A percentile compares a stretch with the other conserved stretches of the same genome.
phyloP scores from a whole-genome alignment of 2,329 filamentous ascomycete genomes.

The Aspergillus ibericus region DNA sequence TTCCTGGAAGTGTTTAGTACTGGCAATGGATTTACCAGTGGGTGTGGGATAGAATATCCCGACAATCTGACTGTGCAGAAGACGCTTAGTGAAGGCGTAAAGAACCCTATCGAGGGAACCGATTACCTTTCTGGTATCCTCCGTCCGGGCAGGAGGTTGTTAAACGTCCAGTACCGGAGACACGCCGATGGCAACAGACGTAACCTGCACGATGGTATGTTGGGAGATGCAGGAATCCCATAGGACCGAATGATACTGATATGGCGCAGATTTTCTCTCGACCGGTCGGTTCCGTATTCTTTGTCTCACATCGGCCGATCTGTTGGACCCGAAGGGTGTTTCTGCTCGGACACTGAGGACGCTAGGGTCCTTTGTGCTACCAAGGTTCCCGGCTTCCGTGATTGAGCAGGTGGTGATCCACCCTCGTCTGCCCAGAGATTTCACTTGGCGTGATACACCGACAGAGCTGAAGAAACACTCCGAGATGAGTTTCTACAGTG shows the following conservation, averaged over 20 bases:
- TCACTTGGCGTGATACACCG: conserved; percentile 37
- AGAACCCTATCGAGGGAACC: conserved; percentile 30
- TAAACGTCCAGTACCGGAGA: conserved; percentile 35
- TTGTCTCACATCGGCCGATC: conserved; percentile 35
- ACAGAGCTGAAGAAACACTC: conserved; percentile 31
- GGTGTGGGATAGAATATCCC: conserved; percentile 41
- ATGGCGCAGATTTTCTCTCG: conserved; percentile 33
- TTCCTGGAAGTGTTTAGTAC: conserved; percentile 39
- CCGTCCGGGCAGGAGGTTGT: conserved; percentile 35
- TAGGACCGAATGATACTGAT: not conserved
- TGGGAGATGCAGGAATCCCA: not conserved
- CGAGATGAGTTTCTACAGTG: conserved; percentile 40
- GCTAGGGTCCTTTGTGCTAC: conserved; percentile 24
- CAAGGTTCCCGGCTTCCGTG: conserved; percentile 26
- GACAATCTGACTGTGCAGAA: conserved; percentile 32
- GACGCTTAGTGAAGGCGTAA: not conserved
- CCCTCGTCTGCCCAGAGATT: conserved; percentile 27
- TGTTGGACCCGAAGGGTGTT: conserved; percentile 30
- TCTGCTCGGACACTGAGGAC: conserved; percentile 26
- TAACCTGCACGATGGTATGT: conserved; percentile 39
- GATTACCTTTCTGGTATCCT: conserved; percentile 38
- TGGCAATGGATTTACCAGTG: conserved; percentile 41
- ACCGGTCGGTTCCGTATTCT: conserved; percentile 41
- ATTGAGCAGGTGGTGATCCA: conserved; percentile 40
- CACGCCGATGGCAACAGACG: conserved; percentile 39